Evolutionary conservation across 306 rosid species (phyloP).

Genomic region (Geum urbanum): DNA sequence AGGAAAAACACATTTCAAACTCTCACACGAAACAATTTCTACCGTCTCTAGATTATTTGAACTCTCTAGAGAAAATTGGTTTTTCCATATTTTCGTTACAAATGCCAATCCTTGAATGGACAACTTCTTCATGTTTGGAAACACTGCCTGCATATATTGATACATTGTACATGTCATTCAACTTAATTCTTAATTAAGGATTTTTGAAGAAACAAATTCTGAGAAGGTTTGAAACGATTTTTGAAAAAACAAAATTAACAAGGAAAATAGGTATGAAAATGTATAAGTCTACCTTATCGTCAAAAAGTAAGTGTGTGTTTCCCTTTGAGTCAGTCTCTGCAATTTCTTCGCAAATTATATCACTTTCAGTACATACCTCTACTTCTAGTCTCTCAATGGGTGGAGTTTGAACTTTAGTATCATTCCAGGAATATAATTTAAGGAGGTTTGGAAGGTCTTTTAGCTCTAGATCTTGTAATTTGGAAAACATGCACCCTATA

Average conservation of each 20-base stretch:
- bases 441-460: not conserved
- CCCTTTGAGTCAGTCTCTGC: not conserved
- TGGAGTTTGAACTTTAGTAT: not conserved
- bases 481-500: not conserved
- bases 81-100: not conserved
- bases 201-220: too few relatives aligned
- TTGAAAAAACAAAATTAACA: not conserved
- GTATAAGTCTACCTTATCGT: not conserved
- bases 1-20: constrained; percentile 21
- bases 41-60: constrained; percentile 11
- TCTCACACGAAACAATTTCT: constrained; percentile 14
- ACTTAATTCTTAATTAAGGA: not conserved
- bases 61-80: not conserved
- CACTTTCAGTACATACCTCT: not conserved
- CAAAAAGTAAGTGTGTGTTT: not conserved
- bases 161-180: not conserved
- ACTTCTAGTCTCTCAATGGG: not conserved
- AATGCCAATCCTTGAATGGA: not conserved
- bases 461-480: not conserved
- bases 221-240: too few relatives aligned
- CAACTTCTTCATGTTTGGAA: not conserved
- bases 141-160: too few relatives aligned
- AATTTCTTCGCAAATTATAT: not conserved
- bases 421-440: not conserved
- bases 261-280: not conserved